Evolutionary conservation across 176 grass and related monocot genomes (phyloP).

Genomic region (Bolboschoenus planiculmis): DNA sequence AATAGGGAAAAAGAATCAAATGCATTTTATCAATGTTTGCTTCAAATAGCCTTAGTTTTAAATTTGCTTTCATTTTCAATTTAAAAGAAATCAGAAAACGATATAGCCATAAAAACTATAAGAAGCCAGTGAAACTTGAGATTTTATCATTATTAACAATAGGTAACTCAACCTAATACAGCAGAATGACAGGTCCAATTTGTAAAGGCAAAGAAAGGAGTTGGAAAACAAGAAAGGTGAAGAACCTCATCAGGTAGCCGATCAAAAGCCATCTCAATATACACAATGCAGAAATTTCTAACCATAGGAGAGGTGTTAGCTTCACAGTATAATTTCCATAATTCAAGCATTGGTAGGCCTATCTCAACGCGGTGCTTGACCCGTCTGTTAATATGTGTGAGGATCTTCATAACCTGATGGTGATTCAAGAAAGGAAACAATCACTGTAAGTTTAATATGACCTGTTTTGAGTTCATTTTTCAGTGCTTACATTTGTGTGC

Average conservation of each 20-base stretch:
- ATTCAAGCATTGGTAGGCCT: constrained; percentile 58
- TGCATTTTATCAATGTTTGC: not conserved
- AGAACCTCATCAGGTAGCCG: constrained; percentile 52
- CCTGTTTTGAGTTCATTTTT: not conserved
- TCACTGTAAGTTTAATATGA: not conserved
- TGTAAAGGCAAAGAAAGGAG: not conserved
- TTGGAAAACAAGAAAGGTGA: not conserved
- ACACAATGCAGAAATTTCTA: constrained; percentile 75
- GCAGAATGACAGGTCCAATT: not conserved
- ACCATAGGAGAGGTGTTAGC: constrained; percentile 46
- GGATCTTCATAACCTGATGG: constrained; percentile 82
- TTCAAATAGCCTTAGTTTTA: not conserved
- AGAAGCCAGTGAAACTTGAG: not conserved
- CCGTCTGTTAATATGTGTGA: constrained; percentile 87
- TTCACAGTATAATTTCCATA: constrained; percentile 88
- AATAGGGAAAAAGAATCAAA: not conserved
- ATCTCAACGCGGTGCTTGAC: constrained; percentile 78
- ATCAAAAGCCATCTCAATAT: constrained; percentile 94
- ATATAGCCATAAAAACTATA: not conserved
- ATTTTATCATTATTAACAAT: not conserved
- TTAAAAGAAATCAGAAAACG: not conserved
- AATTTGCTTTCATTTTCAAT: not conserved
- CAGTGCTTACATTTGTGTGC: too few relatives aligned
- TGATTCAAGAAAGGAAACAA: not conserved
- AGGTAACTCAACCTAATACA: not conserved